Base-by-base conservation (phyloP, 108 stramenopile genomes). In the Conticribra guillardii region DNA sequence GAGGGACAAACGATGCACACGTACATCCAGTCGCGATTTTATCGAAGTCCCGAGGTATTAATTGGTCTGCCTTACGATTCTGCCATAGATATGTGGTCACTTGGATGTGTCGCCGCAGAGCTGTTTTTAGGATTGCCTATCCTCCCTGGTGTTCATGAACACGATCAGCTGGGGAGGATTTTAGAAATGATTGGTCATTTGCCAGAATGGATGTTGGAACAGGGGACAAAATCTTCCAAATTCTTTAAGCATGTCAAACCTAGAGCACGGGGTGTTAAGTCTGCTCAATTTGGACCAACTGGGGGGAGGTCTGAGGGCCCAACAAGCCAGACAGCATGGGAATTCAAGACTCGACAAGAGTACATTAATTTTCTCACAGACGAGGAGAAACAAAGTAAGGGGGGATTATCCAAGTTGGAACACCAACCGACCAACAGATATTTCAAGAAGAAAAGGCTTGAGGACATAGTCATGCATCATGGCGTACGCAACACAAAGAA, bases 21-120 rank as follows among this genome's bases (percentile, higher is more conserved):
- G 16, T 99, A 99, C 82, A 98, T 99, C 44, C 99, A 98, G 77
- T 96, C 95, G 22, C 84, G 99, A 1, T 99, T 99, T 80, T 99
- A 99, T 87, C 93, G 99, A 15, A 93, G 95, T 32, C 99, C 99
- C 2, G 99, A 99, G 71, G 97, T 99, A 16, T 66, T 98, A 18
- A 68, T 97, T 41, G 96, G 96, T 9, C 61, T 95, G 21, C 88
- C 92, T 19, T 98, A 98, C 60, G 97, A 97, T 82, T 90, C 94
- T 21, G 95, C 93, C 14, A 97, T 98, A 52, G 99, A 99, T 59
- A 96, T 99, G 87, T 99, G 99, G 99, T 93, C 91, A 14, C 67
- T 96, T 46, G 99, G 96, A 17, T 97, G 97, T 79, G 94, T 99
- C 26, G 90, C 96, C 26, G 95, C 96, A 2, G 99, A 99, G 69